Conservation (phyloP, 164 flowering plant genomes). For the Chimonanthus praecox region DNA sequence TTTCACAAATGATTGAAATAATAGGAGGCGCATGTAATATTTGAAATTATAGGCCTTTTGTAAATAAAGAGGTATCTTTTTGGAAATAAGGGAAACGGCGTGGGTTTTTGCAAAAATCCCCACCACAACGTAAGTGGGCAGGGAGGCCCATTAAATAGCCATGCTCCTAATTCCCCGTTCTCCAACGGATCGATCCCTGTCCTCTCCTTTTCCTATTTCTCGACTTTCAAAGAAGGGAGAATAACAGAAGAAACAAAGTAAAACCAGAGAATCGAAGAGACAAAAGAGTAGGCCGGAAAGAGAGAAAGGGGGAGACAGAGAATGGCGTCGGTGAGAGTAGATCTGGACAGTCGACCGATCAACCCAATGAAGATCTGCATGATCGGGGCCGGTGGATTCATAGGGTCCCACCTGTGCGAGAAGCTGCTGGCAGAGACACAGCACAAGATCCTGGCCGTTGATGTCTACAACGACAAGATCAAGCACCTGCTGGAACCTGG, state of each 20-base stretch:
- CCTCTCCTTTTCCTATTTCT: background rate
- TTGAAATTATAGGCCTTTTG: too few relatives aligned
- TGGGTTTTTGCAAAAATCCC: too few relatives aligned
- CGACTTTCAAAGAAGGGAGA: too few relatives aligned
- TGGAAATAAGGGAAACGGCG: too few relatives aligned
- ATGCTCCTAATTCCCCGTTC: background rate
- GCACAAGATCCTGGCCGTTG: constrained; percentile 29
- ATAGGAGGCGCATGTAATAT: too few relatives aligned
- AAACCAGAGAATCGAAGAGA: background rate
- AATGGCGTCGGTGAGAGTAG: constrained; percentile 12
- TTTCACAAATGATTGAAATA: too few relatives aligned
- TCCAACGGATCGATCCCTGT: background rate
- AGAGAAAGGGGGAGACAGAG: background rate
- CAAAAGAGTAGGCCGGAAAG: background rate
- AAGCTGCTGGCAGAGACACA: constrained; percentile 25
- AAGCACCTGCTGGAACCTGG: constrained; percentile 26
- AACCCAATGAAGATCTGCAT: constrained; percentile 29
- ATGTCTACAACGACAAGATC: constrained; percentile 33
- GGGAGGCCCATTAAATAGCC: background rate
- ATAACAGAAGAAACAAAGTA: too few relatives aligned
- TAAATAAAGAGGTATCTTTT: too few relatives aligned
- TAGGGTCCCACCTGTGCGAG: constrained; percentile 40
- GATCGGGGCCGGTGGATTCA: constrained; percentile 39
- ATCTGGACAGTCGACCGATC: constrained; percentile 33
- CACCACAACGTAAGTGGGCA: too few relatives aligned